These are phyloP conservation scores for Malus hybrid DNA, from an alignment of 331 rosid genomes.

Conservation along the genomic window DNA sequence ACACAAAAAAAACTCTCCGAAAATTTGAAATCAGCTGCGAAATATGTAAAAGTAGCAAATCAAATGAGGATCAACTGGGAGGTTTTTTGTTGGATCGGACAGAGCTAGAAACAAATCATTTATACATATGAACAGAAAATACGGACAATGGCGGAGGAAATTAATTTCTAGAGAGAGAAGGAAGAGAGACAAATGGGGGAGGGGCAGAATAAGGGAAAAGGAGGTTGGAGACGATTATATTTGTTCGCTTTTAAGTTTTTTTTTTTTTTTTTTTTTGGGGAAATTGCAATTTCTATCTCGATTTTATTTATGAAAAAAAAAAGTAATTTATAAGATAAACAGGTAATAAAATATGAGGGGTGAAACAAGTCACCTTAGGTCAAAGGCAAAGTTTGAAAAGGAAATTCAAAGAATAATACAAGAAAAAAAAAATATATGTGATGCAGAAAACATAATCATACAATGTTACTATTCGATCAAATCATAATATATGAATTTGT, in stretches of 20 bases:
- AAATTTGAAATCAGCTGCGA: not conserved
- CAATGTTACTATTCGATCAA: fast-evolving
- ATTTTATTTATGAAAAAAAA: too few species aligned
- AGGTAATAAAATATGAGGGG: slow-evolving; percentile 2
- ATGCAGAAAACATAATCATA: not conserved
- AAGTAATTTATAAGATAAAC: not conserved
- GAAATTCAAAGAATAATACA: not conserved
- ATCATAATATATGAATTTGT: too few species aligned
- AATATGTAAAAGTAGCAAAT: not conserved
- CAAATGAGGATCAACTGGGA: not conserved
- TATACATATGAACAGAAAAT: slow-evolving; percentile 18
- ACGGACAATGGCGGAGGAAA: slow-evolving; percentile 35
- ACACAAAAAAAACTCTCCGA: not conserved
- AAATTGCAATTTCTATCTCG: too few species aligned
- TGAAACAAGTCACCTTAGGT: slow-evolving; percentile 2
- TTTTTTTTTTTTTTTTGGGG: not conserved
- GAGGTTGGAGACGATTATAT: slow-evolving; percentile 19
- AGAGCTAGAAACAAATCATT: not conserved
- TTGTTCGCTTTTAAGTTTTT: not conserved
- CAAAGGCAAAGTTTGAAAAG: not conserved
- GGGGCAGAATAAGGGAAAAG: slow-evolving; percentile 7
- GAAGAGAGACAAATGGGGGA: slow-evolving; percentile 13
- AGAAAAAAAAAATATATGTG: not conserved
- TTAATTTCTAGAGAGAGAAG: slow-evolving; percentile 13
- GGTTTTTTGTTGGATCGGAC: not conserved